Evolutionary conservation across 495 filamentous ascomycete species (phyloP).

Genomic region (Penicillium egyptiacum): DNA sequence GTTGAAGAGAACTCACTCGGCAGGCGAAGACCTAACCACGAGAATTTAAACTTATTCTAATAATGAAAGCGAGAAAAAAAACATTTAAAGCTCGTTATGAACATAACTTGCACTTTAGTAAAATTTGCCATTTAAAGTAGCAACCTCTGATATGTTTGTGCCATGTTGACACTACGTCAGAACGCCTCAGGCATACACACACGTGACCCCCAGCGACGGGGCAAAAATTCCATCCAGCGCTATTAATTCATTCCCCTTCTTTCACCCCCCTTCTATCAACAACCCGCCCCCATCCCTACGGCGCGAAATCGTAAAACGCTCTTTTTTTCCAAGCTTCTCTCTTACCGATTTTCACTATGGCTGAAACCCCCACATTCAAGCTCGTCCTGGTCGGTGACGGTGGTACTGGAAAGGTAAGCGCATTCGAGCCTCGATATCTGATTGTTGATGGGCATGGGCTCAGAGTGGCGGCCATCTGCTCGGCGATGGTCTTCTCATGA

Average conservation of each 20-base stretch:
- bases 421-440: constrained; percentile 11
- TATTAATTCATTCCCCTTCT: constrained; percentile 32
- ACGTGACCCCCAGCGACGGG: constrained; percentile 44
- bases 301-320: constrained; percentile 3
- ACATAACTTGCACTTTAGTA: not conserved
- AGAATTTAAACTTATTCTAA: not conserved
- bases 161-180: constrained; percentile 29
- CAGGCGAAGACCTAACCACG: not conserved
- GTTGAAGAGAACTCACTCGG: not conserved
- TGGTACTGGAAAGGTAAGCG: constrained; percentile 96
- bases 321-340: constrained; percentile 7
- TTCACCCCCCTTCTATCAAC: constrained; percentile 24
- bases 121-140: not conserved
- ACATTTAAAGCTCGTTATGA: not conserved
- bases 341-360: constrained; percentile 53
- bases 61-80: not conserved
- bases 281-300: constrained; percentile 15
- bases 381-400: constrained; percentile 99
- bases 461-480: constrained; percentile 1
- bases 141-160: not conserved
- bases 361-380: constrained; percentile 86
- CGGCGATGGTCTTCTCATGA: constrained; percentile 2
- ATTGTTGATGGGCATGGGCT: constrained; percentile 9
- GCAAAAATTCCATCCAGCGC: constrained; percentile 50
- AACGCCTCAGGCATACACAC: constrained; percentile 32